phyloP scores from a whole-genome alignment of 139 green algal genomes.

The Closterium sp. region DNA sequence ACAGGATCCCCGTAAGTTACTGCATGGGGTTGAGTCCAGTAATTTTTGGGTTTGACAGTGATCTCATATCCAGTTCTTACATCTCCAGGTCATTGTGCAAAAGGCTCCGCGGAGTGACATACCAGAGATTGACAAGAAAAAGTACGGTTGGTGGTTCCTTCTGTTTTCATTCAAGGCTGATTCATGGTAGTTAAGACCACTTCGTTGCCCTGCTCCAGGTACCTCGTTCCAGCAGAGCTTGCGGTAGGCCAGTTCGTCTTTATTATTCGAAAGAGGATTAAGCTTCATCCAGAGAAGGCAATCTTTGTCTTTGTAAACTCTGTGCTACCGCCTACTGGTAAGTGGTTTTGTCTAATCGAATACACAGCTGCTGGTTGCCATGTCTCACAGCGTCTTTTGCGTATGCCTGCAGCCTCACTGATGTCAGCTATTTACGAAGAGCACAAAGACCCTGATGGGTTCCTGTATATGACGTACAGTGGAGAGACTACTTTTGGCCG shows the following conservation, averaged over 20 bases:
- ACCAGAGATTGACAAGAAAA: constrained; percentile 99
- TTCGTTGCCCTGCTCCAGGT: constrained; percentile 62
- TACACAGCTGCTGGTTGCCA: not conserved
- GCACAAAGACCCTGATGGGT: constrained; percentile 97
- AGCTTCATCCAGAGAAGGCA: constrained; percentile 92
- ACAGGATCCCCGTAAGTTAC: constrained; percentile 82
- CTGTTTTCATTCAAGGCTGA: not conserved
- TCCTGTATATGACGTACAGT: constrained; percentile 96
- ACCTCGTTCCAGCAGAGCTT: constrained; percentile 94
- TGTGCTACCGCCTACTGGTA: constrained; percentile 90
- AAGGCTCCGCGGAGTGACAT: constrained; percentile 92
- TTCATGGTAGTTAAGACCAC: not conserved
- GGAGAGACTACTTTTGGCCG: constrained; percentile 64
- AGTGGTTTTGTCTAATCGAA: not conserved
- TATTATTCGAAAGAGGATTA: constrained; percentile 98
- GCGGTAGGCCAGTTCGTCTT: constrained; percentile 99
- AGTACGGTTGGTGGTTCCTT: constrained; percentile 66
- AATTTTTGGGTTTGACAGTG: not conserved
- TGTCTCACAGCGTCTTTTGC: not conserved
- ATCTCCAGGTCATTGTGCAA: constrained; percentile 96
- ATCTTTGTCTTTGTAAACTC: constrained; percentile 99
- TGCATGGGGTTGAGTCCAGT: not conserved
- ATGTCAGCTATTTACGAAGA: constrained; percentile 98
- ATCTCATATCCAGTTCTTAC: not conserved
- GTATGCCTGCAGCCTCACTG: constrained; percentile 73